Base-by-base conservation (phyloP, 441 rosid genomes). In the Pelargonium australe region DNA sequence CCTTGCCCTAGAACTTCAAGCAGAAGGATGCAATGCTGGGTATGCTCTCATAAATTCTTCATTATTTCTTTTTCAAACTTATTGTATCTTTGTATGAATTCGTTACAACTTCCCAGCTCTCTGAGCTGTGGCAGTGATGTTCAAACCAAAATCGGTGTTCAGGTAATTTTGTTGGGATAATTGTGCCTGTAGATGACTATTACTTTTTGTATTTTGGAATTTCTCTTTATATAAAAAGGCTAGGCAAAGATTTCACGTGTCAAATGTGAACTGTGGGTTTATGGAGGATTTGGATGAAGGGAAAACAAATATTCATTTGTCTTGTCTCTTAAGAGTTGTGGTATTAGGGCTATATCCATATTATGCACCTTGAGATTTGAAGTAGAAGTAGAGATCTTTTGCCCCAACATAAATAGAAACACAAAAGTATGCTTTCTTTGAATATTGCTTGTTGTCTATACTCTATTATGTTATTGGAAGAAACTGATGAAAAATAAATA, bases 21-120 rank as follows among this genome's bases (percentile, higher is more conserved):
- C 87, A 31, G 85, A 85, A 72, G 89, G 83, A 73, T 68, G 68
- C 60, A 77, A 86, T 76, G 84, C 90, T 40, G 97, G 99, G 99
- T 92, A 90, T 49, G 34, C 31, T 73, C 63, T 61, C 67, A 25
- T 64, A 55, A 40, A 69, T 74, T 73, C 28, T 66, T 49, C 28
- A 19, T 57, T 19, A 14, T 20, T 58, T 58, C 63, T 28, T 58
- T 58, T 10, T 20, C 25, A 1, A 9, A 51, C 58, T 51, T 17
- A 6, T 13, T 17, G 58, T n/a, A 51, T 5, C 17, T 51, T 51
- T 17, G 17, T 51, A 51, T 51, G 58, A 51, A 51, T 51, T 41
- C 44, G 0, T 41, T 41, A 41, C 44, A 8, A 41, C 11, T 41
- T 41, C 44, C 44, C 44, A 41, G 44, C 44, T 41, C 44, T 41